Conservation (phyloP, 2,329 filamentous ascomycete species). For the Penicillium occitanis region DNA sequence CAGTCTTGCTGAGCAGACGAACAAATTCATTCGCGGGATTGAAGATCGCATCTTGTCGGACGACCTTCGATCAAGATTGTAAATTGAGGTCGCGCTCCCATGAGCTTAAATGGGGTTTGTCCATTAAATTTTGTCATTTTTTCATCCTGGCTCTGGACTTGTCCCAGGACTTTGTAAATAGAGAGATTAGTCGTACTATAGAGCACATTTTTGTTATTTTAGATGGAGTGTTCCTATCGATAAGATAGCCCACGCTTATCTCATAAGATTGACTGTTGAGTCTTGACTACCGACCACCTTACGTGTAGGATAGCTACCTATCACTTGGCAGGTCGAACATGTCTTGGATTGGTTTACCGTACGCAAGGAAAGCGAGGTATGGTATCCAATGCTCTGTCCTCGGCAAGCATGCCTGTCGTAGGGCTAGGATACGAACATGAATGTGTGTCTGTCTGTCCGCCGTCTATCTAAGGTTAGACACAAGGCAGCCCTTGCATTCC, state of each 20-base stretch:
- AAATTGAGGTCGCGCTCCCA: constrained; percentile 22
- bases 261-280: neutral
- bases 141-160: neutral
- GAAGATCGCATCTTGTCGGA: constrained; percentile 61
- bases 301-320: neutral
- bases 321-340: neutral
- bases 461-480: neutral
- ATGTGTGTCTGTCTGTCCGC: neutral
- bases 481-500: constrained; percentile 6
- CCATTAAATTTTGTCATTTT: neutral
- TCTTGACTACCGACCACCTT: neutral
- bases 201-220: neutral
- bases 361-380: constrained; percentile 1
- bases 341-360: neutral
- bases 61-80: constrained; percentile 50
- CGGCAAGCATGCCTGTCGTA: constrained; percentile 4
- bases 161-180: constrained; percentile 5
- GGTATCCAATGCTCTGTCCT: neutral
- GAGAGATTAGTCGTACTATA: neutral
- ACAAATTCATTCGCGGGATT: constrained; percentile 80
- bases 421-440: neutral
- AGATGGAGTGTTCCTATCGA: neutral
- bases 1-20: constrained; percentile 93
- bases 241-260: neutral
- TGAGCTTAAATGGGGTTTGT: neutral